These are phyloP conservation scores for Flagelloscypha sp. DNA, from an alignment of 768 basidiomycete species.

Conservation along the genomic window DNA sequence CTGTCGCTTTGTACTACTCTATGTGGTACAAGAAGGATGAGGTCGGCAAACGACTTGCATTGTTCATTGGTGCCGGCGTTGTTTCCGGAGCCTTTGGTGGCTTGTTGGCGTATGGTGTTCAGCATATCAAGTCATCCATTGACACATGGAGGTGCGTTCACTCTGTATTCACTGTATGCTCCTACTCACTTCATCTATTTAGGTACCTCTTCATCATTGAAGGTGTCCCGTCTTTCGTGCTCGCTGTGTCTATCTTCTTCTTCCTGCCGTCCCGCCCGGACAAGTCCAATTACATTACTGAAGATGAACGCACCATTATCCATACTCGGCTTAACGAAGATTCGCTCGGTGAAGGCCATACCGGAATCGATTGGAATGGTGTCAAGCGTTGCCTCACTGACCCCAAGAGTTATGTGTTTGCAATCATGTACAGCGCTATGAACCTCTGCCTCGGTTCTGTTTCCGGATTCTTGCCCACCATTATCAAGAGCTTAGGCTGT, in stretches of 20 bases:
- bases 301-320: slow-evolving; percentile 23
- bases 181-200: too few species aligned
- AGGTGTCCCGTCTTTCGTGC: slow-evolving; percentile 60
- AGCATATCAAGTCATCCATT: slow-evolving; percentile 44
- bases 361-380: slow-evolving; percentile 1
- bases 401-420: background rate
- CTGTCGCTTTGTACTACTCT: slow-evolving; percentile 71
- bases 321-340: slow-evolving; percentile 7
- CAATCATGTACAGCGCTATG: slow-evolving; percentile 66
- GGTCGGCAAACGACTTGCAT: slow-evolving; percentile 63
- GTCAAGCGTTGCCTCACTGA: background rate
- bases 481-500: slow-evolving; percentile 72
- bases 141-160: slow-evolving; percentile 51
- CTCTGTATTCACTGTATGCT: slow-evolving; percentile 23
- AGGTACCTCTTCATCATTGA: slow-evolving; percentile 72
- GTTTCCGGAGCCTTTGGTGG: slow-evolving; percentile 82
- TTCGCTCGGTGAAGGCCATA: slow-evolving; percentile 10
- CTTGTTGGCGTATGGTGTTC: slow-evolving; percentile 74
- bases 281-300: slow-evolving; percentile 48
- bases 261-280: slow-evolving; percentile 67
- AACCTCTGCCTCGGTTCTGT: slow-evolving; percentile 74
- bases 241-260: slow-evolving; percentile 49
- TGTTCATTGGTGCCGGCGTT: slow-evolving; percentile 80
- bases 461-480: slow-evolving; percentile 77
- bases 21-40: slow-evolving; percentile 72